These are phyloP conservation scores for Polysphondylium violaceum DNA, from an alignment of 78 protist genomes.

Conservation along the genomic window DNA sequence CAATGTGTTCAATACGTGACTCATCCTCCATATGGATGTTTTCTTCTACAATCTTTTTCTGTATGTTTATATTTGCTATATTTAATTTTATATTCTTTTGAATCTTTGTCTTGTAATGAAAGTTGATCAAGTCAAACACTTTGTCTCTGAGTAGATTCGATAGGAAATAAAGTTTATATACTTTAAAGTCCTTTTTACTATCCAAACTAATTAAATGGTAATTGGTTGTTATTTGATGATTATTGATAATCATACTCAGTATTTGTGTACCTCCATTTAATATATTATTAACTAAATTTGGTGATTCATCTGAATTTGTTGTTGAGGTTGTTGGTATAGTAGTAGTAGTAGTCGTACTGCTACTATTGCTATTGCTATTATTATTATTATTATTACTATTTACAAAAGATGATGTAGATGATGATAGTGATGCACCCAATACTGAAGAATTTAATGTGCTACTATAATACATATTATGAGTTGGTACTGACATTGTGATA, in stretches of 20 bases:
- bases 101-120: constrained; percentile 17
- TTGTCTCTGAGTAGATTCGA: not conserved
- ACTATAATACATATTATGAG: too few relatives aligned
- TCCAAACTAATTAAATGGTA: constrained; percentile 27
- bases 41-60: constrained; percentile 33
- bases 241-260: too few relatives aligned
- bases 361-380: not conserved
- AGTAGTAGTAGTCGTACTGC: not conserved
- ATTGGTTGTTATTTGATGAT: not conserved
- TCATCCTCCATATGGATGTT: constrained; percentile 40
- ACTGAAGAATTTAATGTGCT: too few relatives aligned
- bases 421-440: not conserved
- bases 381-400: not conserved
- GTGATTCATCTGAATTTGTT: not conserved
- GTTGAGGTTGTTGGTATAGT: not conserved
- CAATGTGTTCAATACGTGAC: constrained; percentile 32
- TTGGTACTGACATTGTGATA: too few relatives aligned
- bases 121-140: constrained; percentile 14
- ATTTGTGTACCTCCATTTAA: too few relatives aligned
- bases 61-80: constrained; percentile 6
- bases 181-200: constrained; percentile 25
- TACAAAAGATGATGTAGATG: constrained; percentile 1
- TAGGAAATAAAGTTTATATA: constrained; percentile 23
- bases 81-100: constrained; percentile 11
- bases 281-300: constrained; percentile 1